Evolutionary conservation across 345 rosid genomes (phyloP), one percentile per base, ranked within the genome.

Genomic region (Hypericum perforatum): DNA sequence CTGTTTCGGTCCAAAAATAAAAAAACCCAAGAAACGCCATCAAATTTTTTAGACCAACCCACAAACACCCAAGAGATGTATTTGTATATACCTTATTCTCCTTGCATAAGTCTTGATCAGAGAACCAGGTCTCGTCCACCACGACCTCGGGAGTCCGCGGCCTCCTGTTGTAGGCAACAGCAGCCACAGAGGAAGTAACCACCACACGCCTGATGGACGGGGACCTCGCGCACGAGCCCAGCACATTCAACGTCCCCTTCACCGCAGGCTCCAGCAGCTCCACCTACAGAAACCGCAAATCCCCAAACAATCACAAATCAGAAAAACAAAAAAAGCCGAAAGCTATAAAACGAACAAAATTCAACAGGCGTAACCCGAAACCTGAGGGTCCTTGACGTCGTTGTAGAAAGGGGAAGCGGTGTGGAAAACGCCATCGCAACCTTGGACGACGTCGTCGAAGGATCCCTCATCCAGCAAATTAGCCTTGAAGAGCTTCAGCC

Each of bases 381-480:
- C 94, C 95, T 86, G 82, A n/a, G 94, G 97, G 56, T 89, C 97
- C 58, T 67, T 66, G 54, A 76, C 88, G 60, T 89, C 90, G 67
- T 66, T 58, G 47, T 70, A 86, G 60, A 75, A 78, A 6, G 97
- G 95, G 16, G 97, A 86, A 0, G 95, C 97, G 50, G 90, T 89
- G 63, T 89, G 95, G 61, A 89, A 89, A 66, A 86, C 94, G 36
- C 84, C 88, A 12, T 71, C 71, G 11, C 95, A 86, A 5, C 89
- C 97, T 63, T 80, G 74, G 62, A 86, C 73, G 39, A 59, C 72
- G 8, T 79, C 53, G 63, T 89, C 90, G 52, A 75, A 90, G 0
- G 95, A 90, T 15, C 90, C 90, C 71, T 86, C 83, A 42, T 74
- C 86, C 67, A 84, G 57, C 12, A 90, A 71, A 29, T 84, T 69